phyloP scores from a whole-genome alignment of 768 basidiomycete genomes.

The Mycena capillaripes region DNA sequence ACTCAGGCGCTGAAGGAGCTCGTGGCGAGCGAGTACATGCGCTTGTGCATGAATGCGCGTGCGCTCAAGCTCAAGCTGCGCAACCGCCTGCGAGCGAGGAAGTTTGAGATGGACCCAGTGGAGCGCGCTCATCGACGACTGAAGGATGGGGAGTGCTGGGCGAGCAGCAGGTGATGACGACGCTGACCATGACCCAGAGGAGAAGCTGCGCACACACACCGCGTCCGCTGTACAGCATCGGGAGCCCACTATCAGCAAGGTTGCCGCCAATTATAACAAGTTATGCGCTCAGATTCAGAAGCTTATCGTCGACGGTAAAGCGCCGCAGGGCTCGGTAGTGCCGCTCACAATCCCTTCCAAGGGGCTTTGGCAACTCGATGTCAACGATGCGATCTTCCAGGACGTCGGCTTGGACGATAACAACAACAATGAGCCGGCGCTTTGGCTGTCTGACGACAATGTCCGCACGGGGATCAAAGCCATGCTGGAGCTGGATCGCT shows the following conservation, averaged over 20 bases:
- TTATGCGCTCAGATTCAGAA: background rate
- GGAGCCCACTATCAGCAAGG: background rate
- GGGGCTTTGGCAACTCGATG: background rate
- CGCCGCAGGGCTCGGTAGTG: background rate
- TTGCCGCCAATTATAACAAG: constrained; percentile 2
- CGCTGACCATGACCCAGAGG: background rate
- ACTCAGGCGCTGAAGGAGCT: background rate
- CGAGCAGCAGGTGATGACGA: background rate
- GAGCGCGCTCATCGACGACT: background rate
- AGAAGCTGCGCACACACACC: background rate
- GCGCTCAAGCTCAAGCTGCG: constrained; percentile 19
- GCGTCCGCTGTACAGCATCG: background rate
- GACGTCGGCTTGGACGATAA: constrained; percentile 27
- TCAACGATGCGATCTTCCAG: background rate
- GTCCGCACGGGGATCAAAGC: constrained; percentile 46
- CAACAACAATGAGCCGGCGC: constrained; percentile 20
- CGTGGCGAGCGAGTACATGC: background rate
- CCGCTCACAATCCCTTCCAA: background rate
- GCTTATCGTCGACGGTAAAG: background rate
- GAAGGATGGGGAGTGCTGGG: background rate
- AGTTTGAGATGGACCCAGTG: constrained; percentile 10
- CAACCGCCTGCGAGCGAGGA: background rate
- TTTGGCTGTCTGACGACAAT: constrained; percentile 48
- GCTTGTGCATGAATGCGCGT: background rate
- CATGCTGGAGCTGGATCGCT: constrained; percentile 38